phyloP scores from a whole-genome alignment of 2,329 filamentous ascomycete genomes.

The Pseudogymnoascus sp. region DNA sequence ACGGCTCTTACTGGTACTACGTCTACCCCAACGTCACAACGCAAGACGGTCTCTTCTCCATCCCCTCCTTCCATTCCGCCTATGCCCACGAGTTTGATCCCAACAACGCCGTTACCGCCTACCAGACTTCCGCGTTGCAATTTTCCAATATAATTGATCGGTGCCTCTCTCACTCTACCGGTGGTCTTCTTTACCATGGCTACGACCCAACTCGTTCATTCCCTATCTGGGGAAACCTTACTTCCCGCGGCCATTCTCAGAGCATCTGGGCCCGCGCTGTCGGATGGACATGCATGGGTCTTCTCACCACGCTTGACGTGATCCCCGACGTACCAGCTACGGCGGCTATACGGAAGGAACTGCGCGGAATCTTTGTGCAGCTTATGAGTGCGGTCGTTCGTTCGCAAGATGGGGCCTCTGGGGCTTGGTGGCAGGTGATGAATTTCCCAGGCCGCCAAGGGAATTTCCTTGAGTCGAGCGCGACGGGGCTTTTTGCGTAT shows the following conservation, averaged over 20 bases:
- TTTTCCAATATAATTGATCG: not conserved
- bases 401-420: slow-evolving; percentile 20
- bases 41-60: slow-evolving; percentile 11
- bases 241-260: not conserved
- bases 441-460: slow-evolving; percentile 21
- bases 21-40: slow-evolving; percentile 3
- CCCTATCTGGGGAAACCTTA: slow-evolving; percentile 4
- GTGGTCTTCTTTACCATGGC: slow-evolving; percentile 7
- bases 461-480: slow-evolving; percentile 35
- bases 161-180: not conserved
- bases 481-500: slow-evolving; percentile 34
- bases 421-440: slow-evolving; percentile 35
- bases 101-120: slow-evolving; percentile 2
- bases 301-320: slow-evolving; percentile 4
- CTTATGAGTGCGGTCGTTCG: not conserved
- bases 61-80: slow-evolving; percentile 9
- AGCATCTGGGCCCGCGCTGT: slow-evolving; percentile 10
- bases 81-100: slow-evolving; percentile 5
- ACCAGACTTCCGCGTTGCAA: not conserved
- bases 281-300: slow-evolving; percentile 8
- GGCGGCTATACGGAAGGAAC: not conserved
- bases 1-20: slow-evolving; percentile 3
- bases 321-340: slow-evolving; percentile 1
- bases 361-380: not conserved
- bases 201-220: slow-evolving; percentile 4